phyloP scores from a whole-genome alignment of 371 early-diverging fungal genomes.

The Chytridiales sp. region DNA sequence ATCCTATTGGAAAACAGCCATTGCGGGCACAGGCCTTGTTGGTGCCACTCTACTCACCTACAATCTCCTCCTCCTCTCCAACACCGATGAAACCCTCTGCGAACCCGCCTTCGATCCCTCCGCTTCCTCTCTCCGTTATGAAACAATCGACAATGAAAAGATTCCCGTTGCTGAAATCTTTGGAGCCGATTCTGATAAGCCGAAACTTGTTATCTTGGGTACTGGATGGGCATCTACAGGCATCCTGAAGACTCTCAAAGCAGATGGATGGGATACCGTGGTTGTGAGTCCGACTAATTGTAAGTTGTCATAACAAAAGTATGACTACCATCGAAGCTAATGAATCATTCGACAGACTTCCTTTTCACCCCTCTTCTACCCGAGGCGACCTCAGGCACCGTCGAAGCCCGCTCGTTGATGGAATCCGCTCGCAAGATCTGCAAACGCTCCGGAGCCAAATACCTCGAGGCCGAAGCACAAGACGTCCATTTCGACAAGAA shows the following conservation, averaged over 20 bases:
- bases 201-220: constrained; percentile 65
- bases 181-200: constrained; percentile 28
- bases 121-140: too few relatives aligned
- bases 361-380: constrained; percentile 84
- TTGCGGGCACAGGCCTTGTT: too few relatives aligned
- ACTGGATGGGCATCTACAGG: constrained; percentile 79
- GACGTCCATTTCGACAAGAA: constrained; percentile 76
- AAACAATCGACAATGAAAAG: too few relatives aligned
- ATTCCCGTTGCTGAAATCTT: too few relatives aligned
- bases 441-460: constrained; percentile 22
- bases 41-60: too few relatives aligned
- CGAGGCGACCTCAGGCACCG: constrained; percentile 57
- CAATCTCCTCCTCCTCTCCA: too few relatives aligned
- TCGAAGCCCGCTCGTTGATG: constrained; percentile 76
- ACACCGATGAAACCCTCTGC: too few relatives aligned
- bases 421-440: constrained; percentile 67
- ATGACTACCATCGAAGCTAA: too few relatives aligned
- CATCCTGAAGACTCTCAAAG: constrained; percentile 53
- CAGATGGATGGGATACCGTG: constrained; percentile 23
- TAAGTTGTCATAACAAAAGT: too few relatives aligned
- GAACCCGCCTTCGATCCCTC: too few relatives aligned
- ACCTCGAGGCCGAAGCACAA: constrained; percentile 39
- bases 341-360: constrained; percentile 54
- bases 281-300: constrained; percentile 31
- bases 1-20: too few relatives aligned